Evolutionary conservation across 2,329 filamentous ascomycete species (phyloP).

Genomic region (Mollisia scopiformis): DNA sequence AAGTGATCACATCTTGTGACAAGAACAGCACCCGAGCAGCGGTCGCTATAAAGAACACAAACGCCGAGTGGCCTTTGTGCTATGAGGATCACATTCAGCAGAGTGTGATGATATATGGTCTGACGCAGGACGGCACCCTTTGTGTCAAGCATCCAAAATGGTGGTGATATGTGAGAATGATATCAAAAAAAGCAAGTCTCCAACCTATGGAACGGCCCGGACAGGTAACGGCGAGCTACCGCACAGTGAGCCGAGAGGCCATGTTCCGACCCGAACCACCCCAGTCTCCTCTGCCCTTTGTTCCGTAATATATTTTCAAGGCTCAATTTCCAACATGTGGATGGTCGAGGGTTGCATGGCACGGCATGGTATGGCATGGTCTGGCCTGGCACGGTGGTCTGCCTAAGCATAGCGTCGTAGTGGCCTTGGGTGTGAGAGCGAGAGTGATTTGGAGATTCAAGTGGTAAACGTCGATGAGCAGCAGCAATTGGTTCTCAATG

Average conservation of each 20-base stretch:
- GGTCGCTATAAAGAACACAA: background rate
- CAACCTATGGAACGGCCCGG: background rate
- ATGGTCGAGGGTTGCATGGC: background rate
- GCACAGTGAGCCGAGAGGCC: background rate
- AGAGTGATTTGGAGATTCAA: background rate
- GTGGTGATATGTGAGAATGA: background rate
- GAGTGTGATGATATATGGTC: too few species aligned
- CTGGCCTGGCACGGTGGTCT: too few species aligned
- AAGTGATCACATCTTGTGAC: too few species aligned
- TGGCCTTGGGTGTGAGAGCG: background rate
- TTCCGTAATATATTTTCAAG: too few species aligned
- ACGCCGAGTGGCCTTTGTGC: background rate
- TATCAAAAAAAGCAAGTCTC: background rate
- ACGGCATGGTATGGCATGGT: background rate
- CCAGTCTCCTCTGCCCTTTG: too few species aligned
- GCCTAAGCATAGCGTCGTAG: too few species aligned
- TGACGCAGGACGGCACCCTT: background rate
- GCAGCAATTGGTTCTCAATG: background rate
- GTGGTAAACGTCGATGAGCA: background rate
- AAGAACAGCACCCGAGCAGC: too few species aligned
- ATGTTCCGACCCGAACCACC: conserved; percentile 7
- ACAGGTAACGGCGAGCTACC: conserved; percentile 6
- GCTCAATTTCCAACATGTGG: too few species aligned
- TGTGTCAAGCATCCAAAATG: background rate
- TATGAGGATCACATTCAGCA: background rate